A percentile compares a stretch with the other conserved stretches of the same genome.
Conservation (phyloP, 192 early-diverging fungal genomes). For the Allomyces macrogynus region DNA sequence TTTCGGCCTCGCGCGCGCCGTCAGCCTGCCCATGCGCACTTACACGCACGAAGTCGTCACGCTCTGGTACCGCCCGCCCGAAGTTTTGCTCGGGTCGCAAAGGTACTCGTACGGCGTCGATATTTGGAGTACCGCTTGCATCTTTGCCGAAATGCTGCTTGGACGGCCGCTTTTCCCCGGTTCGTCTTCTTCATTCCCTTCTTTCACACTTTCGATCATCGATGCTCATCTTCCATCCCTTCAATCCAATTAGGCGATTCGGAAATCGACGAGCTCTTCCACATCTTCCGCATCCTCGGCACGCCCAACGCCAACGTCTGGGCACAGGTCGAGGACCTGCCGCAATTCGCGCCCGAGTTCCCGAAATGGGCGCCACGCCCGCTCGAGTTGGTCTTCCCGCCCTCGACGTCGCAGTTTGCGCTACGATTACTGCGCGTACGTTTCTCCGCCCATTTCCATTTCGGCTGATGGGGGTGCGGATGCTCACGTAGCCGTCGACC, state of each 20-base stretch:
- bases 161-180: conserved; percentile 72
- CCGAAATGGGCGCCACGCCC: conserved; percentile 43
- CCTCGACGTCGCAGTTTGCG: conserved; percentile 47
- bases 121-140: conserved; percentile 95
- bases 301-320: conserved; percentile 61
- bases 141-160: conserved; percentile 84
- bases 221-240: too few species aligned
- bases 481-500: neutral
- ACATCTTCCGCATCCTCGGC: conserved; percentile 66
- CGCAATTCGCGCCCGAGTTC: conserved; percentile 64
- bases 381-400: conserved; percentile 23
- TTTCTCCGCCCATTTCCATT: neutral
- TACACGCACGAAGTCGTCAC: conserved; percentile 95
- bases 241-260: conserved; percentile 42
- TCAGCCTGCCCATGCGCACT: conserved; percentile 71
- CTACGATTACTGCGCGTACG: conserved; percentile 17
- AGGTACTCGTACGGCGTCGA: conserved; percentile 86
- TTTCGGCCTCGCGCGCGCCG: conserved; percentile 84
- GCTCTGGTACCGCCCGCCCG: conserved; percentile 87
- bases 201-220: neutral
- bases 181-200: conserved; percentile 6
- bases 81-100: conserved; percentile 76
- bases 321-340: conserved; percentile 50
- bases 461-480: too few species aligned
- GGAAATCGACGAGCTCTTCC: conserved; percentile 84